A percentile compares a stretch with the other conserved stretches of the same genome.
Evolutionary conservation across 2,329 filamentous ascomycete species (phyloP).

Genomic region (Fusarium marasasianum): DNA sequence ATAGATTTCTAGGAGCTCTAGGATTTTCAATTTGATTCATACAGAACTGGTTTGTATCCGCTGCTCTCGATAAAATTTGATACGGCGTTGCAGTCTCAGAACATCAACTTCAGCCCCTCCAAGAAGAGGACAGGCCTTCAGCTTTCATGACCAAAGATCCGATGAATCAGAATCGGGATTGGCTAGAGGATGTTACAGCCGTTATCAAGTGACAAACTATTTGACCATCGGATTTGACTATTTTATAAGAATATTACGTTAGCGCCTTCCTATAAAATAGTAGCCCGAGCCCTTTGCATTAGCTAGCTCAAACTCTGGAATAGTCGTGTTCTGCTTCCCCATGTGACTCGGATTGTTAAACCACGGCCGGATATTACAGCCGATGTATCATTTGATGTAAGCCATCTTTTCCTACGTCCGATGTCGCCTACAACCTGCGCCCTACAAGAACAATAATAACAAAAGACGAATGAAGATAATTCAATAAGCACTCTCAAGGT

Average conservation of each 20-base stretch:
- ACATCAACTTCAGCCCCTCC: too few relatives aligned
- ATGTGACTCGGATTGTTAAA: neutral
- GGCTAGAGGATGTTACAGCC: too few relatives aligned
- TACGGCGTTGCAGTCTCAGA: too few relatives aligned
- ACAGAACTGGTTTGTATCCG: neutral
- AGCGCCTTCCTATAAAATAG: neutral
- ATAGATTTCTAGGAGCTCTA: neutral
- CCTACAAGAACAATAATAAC: constrained; percentile 9
- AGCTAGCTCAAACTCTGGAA: constrained; percentile 9
- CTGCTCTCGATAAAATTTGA: neutral
- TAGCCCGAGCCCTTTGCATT: neutral
- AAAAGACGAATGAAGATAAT: neutral
- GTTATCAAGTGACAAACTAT: neutral
- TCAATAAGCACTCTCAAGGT: neutral
- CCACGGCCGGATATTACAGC: neutral
- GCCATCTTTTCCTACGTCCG: neutral
- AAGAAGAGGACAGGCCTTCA: too few relatives aligned
- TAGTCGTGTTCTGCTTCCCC: neutral
- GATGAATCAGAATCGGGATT: neutral
- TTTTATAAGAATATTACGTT: neutral
- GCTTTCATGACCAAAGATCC: neutral
- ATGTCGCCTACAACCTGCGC: constrained; percentile 8
- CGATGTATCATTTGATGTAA: neutral
- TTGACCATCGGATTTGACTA: constrained; percentile 9
- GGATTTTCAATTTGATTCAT: neutral